Base-by-base conservation (phyloP, 192 early-diverging fungal genomes). In the Lobosporangium transversale region DNA sequence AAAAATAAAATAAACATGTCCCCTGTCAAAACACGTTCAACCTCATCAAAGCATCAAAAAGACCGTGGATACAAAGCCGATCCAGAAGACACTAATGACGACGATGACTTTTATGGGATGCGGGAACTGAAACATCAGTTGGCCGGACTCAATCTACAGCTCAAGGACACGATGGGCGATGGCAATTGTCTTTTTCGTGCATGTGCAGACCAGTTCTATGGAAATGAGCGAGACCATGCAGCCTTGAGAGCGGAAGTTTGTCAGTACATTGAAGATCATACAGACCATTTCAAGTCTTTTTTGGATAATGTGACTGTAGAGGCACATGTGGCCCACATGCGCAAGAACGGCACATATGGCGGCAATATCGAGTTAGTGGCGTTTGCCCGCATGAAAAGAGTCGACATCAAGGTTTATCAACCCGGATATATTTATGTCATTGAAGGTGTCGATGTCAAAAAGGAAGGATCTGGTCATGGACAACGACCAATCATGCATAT, bases 321-420 rank as follows among this genome's bases (percentile, higher is more conserved):
- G 43, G 78, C 76, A 14, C 88, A 93, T 49, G 53, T 91, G 1
- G 40, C 47, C 43, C 80, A 83, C 10, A 91, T 93, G 90, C 81
- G 85, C 24, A 79, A 76, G 4, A 51, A 70, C 18, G 89, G 89
- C 8, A 86, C 85, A 8, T 93, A 83, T 75, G 92, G 88, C 20
- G 92, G 90, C 24, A 92, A 93, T 58, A 82, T 92, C 78, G 92
- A 92, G 64, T 53, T 93, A 23, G 90, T 88, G 2, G 90, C 85
- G 2, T 93, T 89, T 83, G 90, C 92, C 7, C 82, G 86, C 33
- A 62, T 86, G 62, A 82, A 83, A 51, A 53, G 56, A 1, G 84
- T 91, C 5, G 85, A 93, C 57, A 89, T 93, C 54, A 86, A 83
- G 58, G 87, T 93, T 11, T 90, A 93, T 47, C 91, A 91, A 44